Evolutionary conservation across 2,329 filamentous ascomycete species (phyloP).

Genomic region (Colletotrichum higginsianum): DNA sequence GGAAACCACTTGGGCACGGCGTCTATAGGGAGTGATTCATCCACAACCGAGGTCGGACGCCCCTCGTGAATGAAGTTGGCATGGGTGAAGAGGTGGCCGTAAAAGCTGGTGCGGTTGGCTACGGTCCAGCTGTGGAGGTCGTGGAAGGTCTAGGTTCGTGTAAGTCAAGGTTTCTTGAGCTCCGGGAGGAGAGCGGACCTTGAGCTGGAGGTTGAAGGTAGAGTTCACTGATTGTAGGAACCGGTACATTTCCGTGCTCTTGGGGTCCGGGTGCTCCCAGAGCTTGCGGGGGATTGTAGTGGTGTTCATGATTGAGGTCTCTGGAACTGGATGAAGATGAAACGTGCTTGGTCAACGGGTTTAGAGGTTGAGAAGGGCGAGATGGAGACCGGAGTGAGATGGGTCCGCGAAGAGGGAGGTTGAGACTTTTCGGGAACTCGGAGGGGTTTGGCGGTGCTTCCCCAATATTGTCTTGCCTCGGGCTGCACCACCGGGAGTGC

Average conservation of each 20-base stretch:
- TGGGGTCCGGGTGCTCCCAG: slow-evolving; percentile 76
- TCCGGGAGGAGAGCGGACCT: slow-evolving; percentile 53
- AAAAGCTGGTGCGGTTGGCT: slow-evolving; percentile 74
- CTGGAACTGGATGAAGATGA: background rate
- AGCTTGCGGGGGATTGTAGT: slow-evolving; percentile 70
- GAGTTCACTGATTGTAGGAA: slow-evolving; percentile 78
- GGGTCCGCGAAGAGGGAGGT: slow-evolving; percentile 11
- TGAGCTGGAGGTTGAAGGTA: slow-evolving; percentile 68
- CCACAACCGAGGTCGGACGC: slow-evolving; percentile 71
- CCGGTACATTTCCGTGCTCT: slow-evolving; percentile 74
- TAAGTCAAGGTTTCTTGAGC: slow-evolving; percentile 12
- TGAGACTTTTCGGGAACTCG: slow-evolving; percentile 4
- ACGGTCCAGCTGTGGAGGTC: slow-evolving; percentile 81
- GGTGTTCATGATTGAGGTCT: slow-evolving; percentile 48
- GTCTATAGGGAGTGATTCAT: slow-evolving; percentile 79
- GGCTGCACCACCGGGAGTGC: slow-evolving; percentile 37
- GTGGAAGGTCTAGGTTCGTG: slow-evolving; percentile 69
- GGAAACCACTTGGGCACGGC: slow-evolving; percentile 83
- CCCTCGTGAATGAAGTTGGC: slow-evolving; percentile 76
- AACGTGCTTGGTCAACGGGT: background rate
- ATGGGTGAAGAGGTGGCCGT: slow-evolving; percentile 73
- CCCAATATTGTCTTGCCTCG: slow-evolving; percentile 38
- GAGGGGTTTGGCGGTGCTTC: slow-evolving; percentile 22
- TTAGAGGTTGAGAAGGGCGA: background rate
- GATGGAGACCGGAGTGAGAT: background rate